Conservation (phyloP, 441 rosid species). For the Syzygium malaccense region DNA sequence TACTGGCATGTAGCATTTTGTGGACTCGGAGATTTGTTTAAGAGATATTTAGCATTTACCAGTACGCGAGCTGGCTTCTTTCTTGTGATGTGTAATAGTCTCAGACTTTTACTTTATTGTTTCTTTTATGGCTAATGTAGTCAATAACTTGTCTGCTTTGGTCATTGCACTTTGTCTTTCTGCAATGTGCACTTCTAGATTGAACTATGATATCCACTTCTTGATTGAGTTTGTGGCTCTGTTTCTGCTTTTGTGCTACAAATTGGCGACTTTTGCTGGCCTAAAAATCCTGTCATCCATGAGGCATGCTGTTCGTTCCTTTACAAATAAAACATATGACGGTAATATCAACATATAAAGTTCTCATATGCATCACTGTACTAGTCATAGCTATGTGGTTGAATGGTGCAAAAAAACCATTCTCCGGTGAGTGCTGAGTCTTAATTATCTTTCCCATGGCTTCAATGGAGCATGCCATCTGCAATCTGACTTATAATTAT, state of each 20-base stretch:
- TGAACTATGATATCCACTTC: not conserved
- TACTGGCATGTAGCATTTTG: not conserved
- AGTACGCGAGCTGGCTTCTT: not conserved
- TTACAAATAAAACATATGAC: fast-evolving
- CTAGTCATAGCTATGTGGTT: not conserved
- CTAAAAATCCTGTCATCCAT: not conserved
- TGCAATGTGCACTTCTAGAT: not conserved
- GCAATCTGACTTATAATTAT: not conserved
- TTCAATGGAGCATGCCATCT: not conserved
- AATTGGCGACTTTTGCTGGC: not conserved
- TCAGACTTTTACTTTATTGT: not conserved
- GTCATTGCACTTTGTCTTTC: not conserved
- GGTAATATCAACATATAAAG: not conserved
- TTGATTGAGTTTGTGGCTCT: not conserved
- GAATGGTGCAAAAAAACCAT: not conserved
- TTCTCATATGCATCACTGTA: not conserved
- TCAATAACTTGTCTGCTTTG: not conserved
- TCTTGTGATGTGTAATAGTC: not conserved
- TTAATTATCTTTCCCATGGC: not conserved
- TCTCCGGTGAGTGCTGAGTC: not conserved
- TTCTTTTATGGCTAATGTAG: not conserved
- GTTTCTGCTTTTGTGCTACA: not conserved
- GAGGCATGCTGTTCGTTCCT: not conserved
- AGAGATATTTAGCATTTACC: not conserved
- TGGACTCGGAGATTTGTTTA: not conserved